phyloP scores from a whole-genome alignment of 192 early-diverging fungal genomes.

The Mortierella antarctica region DNA sequence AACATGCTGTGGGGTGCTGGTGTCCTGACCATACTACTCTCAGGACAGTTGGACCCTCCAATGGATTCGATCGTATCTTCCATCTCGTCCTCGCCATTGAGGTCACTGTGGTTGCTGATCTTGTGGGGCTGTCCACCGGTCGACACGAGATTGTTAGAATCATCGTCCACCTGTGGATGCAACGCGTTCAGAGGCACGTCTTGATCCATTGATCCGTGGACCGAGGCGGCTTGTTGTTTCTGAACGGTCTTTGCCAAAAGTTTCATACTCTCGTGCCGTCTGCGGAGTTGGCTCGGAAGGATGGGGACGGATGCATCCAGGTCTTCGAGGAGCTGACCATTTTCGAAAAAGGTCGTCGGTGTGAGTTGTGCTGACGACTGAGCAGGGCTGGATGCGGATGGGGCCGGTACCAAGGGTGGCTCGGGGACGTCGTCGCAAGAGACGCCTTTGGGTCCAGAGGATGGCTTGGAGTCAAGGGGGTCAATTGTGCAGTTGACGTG shows the following conservation, averaged over 20 bases:
- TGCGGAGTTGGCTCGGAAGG: conserved; percentile 38
- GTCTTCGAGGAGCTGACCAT: conserved; percentile 1
- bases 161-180: too few relatives aligned
- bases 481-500: too few relatives aligned
- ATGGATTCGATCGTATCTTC: neutral
- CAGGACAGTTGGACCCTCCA: too few relatives aligned
- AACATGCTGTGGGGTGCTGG: conserved; percentile 19
- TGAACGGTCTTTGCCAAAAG: conserved; percentile 5
- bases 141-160: too few relatives aligned
- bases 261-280: conserved; percentile 38
- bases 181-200: too few relatives aligned
- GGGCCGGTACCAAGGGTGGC: too few relatives aligned
- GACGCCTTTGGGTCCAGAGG: too few relatives aligned
- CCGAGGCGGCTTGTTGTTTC: neutral
- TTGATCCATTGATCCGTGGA: neutral
- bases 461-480: too few relatives aligned
- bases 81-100: neutral
- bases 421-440: too few relatives aligned
- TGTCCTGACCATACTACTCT: neutral
- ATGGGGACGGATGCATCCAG: conserved; percentile 6
- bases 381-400: neutral
- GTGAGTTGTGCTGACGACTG: neutral
- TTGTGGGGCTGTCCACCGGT: too few relatives aligned
- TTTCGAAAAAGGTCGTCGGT: neutral
- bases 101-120: too few relatives aligned